phyloP scores from a whole-genome alignment of 2,329 filamentous ascomycete species.

The Monosporascus sp. region DNA sequence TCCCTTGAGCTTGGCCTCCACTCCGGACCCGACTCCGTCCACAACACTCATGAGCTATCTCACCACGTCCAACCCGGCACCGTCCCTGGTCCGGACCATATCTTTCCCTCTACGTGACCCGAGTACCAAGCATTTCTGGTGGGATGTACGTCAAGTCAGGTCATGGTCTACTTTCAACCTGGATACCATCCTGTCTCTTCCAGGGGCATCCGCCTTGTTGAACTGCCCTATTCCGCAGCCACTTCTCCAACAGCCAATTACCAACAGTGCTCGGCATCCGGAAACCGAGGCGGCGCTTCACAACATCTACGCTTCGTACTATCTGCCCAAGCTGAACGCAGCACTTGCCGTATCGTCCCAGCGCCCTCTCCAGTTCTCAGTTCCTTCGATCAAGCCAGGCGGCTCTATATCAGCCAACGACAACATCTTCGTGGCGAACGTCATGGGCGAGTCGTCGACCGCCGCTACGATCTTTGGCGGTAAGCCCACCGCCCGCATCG shows the following conservation, averaged over 20 bases:
- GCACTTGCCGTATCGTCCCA: constrained; percentile 73
- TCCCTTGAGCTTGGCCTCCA: constrained; percentile 31
- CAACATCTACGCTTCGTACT: constrained; percentile 69
- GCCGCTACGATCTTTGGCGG: constrained; percentile 48
- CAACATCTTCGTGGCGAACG: constrained; percentile 61
- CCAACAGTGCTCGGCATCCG: constrained; percentile 58
- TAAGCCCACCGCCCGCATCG: constrained; percentile 40
- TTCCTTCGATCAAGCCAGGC: constrained; percentile 30
- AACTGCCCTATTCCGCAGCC: constrained; percentile 59
- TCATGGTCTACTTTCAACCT: constrained; percentile 78
- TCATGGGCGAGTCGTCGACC: constrained; percentile 49
- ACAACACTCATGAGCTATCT: constrained; percentile 76
- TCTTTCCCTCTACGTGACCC: constrained; percentile 62
- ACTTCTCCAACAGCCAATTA: constrained; percentile 54
- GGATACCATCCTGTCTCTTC: constrained; percentile 64
- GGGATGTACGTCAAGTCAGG: constrained; percentile 84
- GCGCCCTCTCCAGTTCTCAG: constrained; percentile 50
- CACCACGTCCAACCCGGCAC: constrained; percentile 72
- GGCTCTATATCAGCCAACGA: constrained; percentile 35
- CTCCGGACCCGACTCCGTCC: constrained; percentile 43
- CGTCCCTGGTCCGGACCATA: constrained; percentile 74
- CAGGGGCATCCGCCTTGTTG: constrained; percentile 67
- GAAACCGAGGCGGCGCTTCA: constrained; percentile 75
- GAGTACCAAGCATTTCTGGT: constrained; percentile 84
- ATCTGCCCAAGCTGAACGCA: constrained; percentile 81